Evolutionary conservation across 148 eudicot genomes (phyloP), one percentile per base, ranked within the genome.

Genomic region (Drosera capensis): DNA sequence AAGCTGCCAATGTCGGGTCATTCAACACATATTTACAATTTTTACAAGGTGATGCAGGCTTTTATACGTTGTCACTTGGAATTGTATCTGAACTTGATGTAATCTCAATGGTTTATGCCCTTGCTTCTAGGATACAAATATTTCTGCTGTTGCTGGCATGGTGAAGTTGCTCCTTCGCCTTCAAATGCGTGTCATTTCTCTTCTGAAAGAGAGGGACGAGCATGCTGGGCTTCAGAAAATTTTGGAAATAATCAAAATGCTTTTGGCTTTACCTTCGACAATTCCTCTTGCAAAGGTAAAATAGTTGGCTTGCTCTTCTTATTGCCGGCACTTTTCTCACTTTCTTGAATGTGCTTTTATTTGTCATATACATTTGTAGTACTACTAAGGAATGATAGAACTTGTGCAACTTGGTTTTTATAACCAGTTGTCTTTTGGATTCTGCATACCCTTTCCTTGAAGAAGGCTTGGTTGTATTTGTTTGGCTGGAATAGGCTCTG

Each of bases 231-330:
- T 92, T 58, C 81, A 71, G 67, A 85, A 74, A 65, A 70, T 81
- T 16, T 38, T 76, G 48, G 85, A 79, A 52, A 73, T 81, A 51
- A 67, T 55, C 58, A 79, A 85, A 45, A 81, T 85, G 88, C 71
- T 79, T 23, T 71, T 85, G 58, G 68, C 86, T 53, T 75, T 92
- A 45, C 95, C 99, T 47, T 34, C 74, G 24, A 72, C 63, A 53
- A 81, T 88, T 52, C 75, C 99, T 52, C 72, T 85, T 45, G 86
- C 86, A 51, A 88, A 92, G 94, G 97, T 86, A 65, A 13, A 34
- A 45, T 1, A 46, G 56, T 51, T 3, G 48, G 45, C n/a, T 54
- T 16, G 36, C 3, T 43, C 3, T 34, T 46, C 13, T 12, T 18
- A 18, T 8, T 49, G 19, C 19, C 8, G 21, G 21, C 28, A 23